A percentile compares a stretch with the other conserved stretches of the same genome.
Evolutionary conservation across 2,329 filamentous ascomycete genomes (phyloP).

Genomic region (Neobulgaria alba): DNA sequence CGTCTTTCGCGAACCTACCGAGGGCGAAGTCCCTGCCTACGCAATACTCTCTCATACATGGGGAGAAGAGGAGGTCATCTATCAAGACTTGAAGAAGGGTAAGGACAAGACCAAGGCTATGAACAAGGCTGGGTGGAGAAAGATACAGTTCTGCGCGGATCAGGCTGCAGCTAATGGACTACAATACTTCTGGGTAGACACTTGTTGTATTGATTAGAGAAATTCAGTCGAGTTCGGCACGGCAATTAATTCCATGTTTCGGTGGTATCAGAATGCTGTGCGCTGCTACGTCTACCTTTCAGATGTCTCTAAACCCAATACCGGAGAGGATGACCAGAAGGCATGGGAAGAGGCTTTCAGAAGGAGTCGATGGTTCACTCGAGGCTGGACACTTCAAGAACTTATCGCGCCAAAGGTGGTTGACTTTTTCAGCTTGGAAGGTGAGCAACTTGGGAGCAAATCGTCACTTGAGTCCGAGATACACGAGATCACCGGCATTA

Average conservation of each 20-base stretch:
- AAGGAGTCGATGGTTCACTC: slow-evolving; percentile 3
- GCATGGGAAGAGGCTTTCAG: slow-evolving; percentile 3
- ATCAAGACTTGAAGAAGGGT: slow-evolving; percentile 21
- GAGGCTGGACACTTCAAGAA: slow-evolving; percentile 1
- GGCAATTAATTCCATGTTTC: slow-evolving; percentile 9
- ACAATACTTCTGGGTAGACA: slow-evolving; percentile 12
- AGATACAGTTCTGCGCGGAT: slow-evolving; percentile 6
- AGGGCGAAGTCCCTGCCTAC: slow-evolving; percentile 20
- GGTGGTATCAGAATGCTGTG: slow-evolving; percentile 8
- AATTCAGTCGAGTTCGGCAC: not conserved
- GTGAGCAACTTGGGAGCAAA: slow-evolving; percentile 11
- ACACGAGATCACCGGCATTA: slow-evolving; percentile 12
- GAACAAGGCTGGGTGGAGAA: slow-evolving; percentile 19
- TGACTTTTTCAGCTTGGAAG: slow-evolving; percentile 10
- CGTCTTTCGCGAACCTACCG: slow-evolving; percentile 8
- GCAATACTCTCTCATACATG: slow-evolving; percentile 35
- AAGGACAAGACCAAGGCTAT: slow-evolving; percentile 3
- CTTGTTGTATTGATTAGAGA: slow-evolving; percentile 12
- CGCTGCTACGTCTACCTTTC: slow-evolving; percentile 10
- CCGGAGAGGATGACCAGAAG: not conserved
- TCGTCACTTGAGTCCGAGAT: slow-evolving; percentile 8
- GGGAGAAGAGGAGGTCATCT: slow-evolving; percentile 28
- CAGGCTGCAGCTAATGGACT: slow-evolving; percentile 2
- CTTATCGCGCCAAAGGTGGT: slow-evolving; percentile 11
- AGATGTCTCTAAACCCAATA: slow-evolving; percentile 4